Base-by-base conservation (phyloP, 345 rosid genomes). In the Trapa bicornis region DNA sequence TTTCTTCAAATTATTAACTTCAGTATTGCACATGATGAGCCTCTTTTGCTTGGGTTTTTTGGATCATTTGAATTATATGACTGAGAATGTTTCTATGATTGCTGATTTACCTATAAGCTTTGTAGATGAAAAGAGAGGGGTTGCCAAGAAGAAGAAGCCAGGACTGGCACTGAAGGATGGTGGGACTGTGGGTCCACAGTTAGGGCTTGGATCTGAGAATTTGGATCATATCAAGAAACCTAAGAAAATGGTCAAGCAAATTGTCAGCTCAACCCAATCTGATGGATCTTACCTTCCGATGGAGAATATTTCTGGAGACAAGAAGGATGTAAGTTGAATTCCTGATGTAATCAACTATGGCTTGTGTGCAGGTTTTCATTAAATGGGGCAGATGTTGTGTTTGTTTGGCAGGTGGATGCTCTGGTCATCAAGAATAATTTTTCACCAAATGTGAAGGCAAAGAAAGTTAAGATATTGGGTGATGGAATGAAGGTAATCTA, bases 401-500 rank as follows among this genome's bases (percentile, higher is more conserved):
- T 58, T 32, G 15, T 76, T 67, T 79, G 72, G 75, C 92, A 94
- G 97, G 83, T 81, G 63, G 90, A 89, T 73, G 75, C 71, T 71
- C 80, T 74, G 47, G 74, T 69, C 50, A 35, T 68, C n/a, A 89
- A 82, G 79, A 77, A 77, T 62, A 77, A 78, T 65, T 50, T 77
- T 53, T 65, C 79, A 47, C 81, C 80, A 45, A 90, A 87, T 81
- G 73, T 73, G 72, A 88, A 93, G 71, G 72, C 82, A 56, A 70
- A 71, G 61, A 88, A 86, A 72, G 86, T 91, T 65, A 90, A 88
- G 86, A 90, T 93, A 81, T 69, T 86, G 81, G 89, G 79, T 38
- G 97, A 90, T 33, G 89, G 84, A 73, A 75, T 82, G 14, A 85
- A 86, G 92, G 96, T 78, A 83, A 78, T 82, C 76, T 45, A 10